A percentile compares a stretch with the other conserved stretches of the same genome.
Conservation (phyloP, 495 filamentous ascomycete genomes). For the Gamarada debralockiae region DNA sequence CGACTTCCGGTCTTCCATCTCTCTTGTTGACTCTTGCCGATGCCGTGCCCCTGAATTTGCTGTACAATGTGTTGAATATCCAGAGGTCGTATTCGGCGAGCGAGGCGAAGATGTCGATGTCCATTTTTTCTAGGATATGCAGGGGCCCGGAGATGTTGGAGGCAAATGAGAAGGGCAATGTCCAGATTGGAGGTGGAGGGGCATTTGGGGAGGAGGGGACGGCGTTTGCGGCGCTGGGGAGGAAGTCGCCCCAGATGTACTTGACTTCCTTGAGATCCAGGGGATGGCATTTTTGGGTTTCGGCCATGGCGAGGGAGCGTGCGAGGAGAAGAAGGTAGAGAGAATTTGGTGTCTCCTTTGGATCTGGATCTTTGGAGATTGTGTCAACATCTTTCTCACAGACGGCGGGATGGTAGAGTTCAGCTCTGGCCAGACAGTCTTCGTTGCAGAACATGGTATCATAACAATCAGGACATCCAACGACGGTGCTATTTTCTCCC, state of each 20-base stretch:
- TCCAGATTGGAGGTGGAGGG: conserved; percentile 53
- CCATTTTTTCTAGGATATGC: conserved; percentile 87
- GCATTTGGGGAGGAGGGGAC: conserved; percentile 44
- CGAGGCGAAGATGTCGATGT: conserved; percentile 73
- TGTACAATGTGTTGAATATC: conserved; percentile 88
- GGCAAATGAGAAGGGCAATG: conserved; percentile 85
- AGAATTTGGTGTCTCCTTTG: conserved; percentile 65
- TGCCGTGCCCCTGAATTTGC: conserved; percentile 90
- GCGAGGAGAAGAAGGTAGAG: conserved; percentile 77
- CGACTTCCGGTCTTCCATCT: conserved; percentile 74
- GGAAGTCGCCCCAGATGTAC: conserved; percentile 88
- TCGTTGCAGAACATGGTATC: conserved; percentile 85
- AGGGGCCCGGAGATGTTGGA: conserved; percentile 78
- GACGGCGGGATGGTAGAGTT: conserved; percentile 77
- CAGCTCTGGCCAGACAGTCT: conserved; percentile 65
- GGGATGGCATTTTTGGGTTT: conserved; percentile 77
- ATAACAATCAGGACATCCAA: conserved; percentile 69
- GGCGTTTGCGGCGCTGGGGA: conserved; percentile 43
- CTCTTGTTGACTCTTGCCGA: conserved; percentile 68
- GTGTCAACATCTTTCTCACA: conserved; percentile 81
- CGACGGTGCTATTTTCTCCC: conserved; percentile 36
- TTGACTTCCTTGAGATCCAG: conserved; percentile 80
- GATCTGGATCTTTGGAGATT: conserved; percentile 73
- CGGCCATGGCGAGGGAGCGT: conserved; percentile 79
- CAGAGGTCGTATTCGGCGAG: conserved; percentile 72